A percentile compares a stretch with the other conserved stretches of the same genome.
phyloP scores from a whole-genome alignment of 1,284 basidiomycete genomes.

The Sporisorium sorghi region DNA sequence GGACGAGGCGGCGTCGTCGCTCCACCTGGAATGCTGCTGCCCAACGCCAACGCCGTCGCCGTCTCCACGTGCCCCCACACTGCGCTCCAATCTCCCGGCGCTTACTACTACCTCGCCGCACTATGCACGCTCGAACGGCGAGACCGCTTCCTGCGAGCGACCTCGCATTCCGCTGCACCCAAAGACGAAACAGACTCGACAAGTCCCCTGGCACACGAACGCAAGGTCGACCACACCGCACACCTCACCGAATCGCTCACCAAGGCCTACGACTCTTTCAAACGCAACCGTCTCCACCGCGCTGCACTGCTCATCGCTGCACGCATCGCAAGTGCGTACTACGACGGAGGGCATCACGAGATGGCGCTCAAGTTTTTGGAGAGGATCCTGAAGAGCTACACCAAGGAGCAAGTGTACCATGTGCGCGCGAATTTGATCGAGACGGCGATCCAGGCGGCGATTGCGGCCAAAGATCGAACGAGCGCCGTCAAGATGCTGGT shows the following conservation, averaged over 20 bases:
- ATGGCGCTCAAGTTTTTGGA: slow-evolving; percentile 61
- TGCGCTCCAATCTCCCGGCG: slow-evolving; percentile 31
- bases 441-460: slow-evolving; percentile 33
- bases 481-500: slow-evolving; percentile 20
- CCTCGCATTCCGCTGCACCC: background rate
- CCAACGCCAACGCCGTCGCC: slow-evolving; percentile 40
- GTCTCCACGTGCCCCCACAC: slow-evolving; percentile 25
- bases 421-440: slow-evolving; percentile 24
- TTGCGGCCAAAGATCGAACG: slow-evolving; percentile 20
- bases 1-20: slow-evolving; percentile 20
- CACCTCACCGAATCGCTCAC: slow-evolving; percentile 51
- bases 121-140: slow-evolving; percentile 60
- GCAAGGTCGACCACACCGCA: slow-evolving; percentile 54
- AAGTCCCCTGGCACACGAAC: slow-evolving; percentile 52
- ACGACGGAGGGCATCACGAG: slow-evolving; percentile 36
- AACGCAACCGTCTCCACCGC: slow-evolving; percentile 26
- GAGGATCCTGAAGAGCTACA: slow-evolving; percentile 54
- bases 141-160: slow-evolving; percentile 27
- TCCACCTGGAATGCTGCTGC: slow-evolving; percentile 39
- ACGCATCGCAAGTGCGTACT: slow-evolving; percentile 52
- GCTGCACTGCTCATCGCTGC: slow-evolving; percentile 50
- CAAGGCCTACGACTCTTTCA: slow-evolving; percentile 58
- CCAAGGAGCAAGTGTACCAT: slow-evolving; percentile 28
- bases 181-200: slow-evolving; percentile 14
- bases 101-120: slow-evolving; percentile 61